phyloP scores from a whole-genome alignment of 352 stramenopile genomes.

The Phytophthora pseudosyringae region DNA sequence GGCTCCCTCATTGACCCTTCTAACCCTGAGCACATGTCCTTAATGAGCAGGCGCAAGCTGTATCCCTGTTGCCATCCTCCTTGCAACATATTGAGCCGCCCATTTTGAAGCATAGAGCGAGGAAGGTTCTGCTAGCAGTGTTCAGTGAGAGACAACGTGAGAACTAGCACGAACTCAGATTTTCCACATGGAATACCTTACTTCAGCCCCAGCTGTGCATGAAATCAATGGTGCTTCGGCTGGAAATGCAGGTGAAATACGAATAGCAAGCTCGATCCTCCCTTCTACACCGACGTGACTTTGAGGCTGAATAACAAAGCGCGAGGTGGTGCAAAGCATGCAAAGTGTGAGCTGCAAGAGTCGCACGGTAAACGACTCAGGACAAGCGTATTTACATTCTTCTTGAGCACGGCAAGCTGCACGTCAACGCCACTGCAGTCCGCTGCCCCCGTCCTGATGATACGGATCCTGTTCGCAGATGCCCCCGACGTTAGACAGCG shows the following conservation, averaged over 20 bases:
- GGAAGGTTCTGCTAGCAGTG: constrained; percentile 49
- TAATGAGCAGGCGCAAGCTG: constrained; percentile 50
- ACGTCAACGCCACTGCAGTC: constrained; percentile 37
- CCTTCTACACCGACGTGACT: constrained; percentile 37
- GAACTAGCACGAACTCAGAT: neutral
- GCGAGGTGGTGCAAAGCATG: neutral
- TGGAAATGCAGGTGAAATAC: constrained; percentile 50
- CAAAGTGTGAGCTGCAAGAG: neutral
- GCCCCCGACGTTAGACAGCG: constrained; percentile 21
- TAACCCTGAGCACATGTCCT: constrained; percentile 55
- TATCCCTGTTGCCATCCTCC: constrained; percentile 62
- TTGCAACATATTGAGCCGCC: constrained; percentile 48
- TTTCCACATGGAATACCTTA: constrained; percentile 14
- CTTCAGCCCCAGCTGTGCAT: constrained; percentile 57
- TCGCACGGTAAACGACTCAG: neutral
- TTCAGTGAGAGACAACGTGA: constrained; percentile 4
- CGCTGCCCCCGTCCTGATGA: constrained; percentile 36
- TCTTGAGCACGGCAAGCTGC: constrained; percentile 46
- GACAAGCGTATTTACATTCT: constrained; percentile 32
- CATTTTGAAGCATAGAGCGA: constrained; percentile 38
- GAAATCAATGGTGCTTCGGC: constrained; percentile 46
- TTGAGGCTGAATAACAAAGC: constrained; percentile 36
- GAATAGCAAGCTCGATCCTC: constrained; percentile 52
- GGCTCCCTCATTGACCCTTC: constrained; percentile 16
- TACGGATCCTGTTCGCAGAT: constrained; percentile 26